These are phyloP conservation scores for Apophysomyces sp. DNA, from an alignment of 371 early-diverging fungal species.

Conservation along the genomic window DNA sequence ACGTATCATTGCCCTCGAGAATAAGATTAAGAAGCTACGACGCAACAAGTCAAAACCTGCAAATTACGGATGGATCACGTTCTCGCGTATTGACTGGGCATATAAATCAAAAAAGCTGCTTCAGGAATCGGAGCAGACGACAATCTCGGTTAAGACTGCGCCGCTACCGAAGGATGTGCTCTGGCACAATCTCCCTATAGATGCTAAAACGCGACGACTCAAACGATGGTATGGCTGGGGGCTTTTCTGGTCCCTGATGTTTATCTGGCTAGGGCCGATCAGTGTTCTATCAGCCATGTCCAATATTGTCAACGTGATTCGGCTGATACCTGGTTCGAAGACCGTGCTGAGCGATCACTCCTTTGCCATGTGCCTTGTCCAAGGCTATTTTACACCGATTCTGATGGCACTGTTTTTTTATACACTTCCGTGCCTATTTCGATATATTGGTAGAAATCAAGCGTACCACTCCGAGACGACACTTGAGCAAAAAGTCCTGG, in stretches of 20 bases:
- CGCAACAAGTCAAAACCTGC: conserved; percentile 42
- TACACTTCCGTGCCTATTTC: conserved; percentile 62
- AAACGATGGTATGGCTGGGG: conserved; percentile 56
- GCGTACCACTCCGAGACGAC: conserved; percentile 67
- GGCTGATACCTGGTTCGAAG: conserved; percentile 43
- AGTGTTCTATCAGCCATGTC: conserved; percentile 56
- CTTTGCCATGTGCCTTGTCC: conserved; percentile 54
- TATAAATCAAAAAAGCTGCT: conserved; percentile 25
- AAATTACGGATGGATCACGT: conserved; percentile 73
- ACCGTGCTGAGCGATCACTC: conserved; percentile 41
- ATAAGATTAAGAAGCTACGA: conserved; percentile 55
- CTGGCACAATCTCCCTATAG: conserved; percentile 73
- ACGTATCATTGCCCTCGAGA: conserved; percentile 57
- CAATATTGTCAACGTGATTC: conserved; percentile 54
- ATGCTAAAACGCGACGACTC: conserved; percentile 38
- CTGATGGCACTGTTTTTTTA: conserved; percentile 62
- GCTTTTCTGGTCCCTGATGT: conserved; percentile 52
- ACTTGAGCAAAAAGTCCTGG: conserved; percentile 60
- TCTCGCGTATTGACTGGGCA: conserved; percentile 50
- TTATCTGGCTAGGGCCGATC: conserved; percentile 66
- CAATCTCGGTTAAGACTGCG: conserved; percentile 29
- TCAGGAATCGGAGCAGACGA: conserved; percentile 16
- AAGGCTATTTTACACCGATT: conserved; percentile 68
- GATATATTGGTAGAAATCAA: conserved; percentile 63
- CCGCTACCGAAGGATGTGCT: conserved; percentile 77